Base-by-base conservation (phyloP, 768 basidiomycete species). In the Gymnopilus junonius region DNA sequence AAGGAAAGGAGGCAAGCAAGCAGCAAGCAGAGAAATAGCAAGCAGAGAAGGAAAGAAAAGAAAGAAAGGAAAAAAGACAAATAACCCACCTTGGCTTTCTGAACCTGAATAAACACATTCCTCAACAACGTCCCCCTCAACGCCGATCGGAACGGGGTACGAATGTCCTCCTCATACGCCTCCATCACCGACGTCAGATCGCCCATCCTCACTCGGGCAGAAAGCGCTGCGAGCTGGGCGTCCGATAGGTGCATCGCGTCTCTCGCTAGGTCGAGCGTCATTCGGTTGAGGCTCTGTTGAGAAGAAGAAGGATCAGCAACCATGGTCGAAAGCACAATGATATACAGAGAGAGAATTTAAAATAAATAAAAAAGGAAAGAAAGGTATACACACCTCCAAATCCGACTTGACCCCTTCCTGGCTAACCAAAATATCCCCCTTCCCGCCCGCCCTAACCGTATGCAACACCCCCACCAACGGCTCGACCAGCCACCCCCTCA, bases 91-190 rank as follows among this genome's bases (percentile, higher is more conserved):
- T 98, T 99, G 61, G 95, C 91, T 74, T 98, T 99, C 68, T 99
- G 97, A 0, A 98, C 85, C 71, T 98, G 97, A 31, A 99, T 90
- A 65, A 99, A 89, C 50, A 95, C 77, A 1, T 93, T 88, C 29
- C 97, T 85, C 17, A 98, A 79, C 8, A 99, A 80, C 14, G 89
- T 91, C 3, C 97, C 97, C 6, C 83, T 78, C 4, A 98, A 63
- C 5, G 89, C 93, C 20, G 92, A 94, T 68, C 85, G 89, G 48
- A 98, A 68, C 0, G 97, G 97, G n/a, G 79, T 85, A 73, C 89
- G 90, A 77, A 99, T 93, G 69, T 98, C 95, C 63, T 91, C 86
- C 77, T 99, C 97, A 70, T 97, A 98, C 4, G 95, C 83, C 70
- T 89, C 80, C 64, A 97, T 83, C 5, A 98, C 90, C 17, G 94